phyloP scores from a whole-genome alignment of 805 yeast species.

The Metschnikowia koreensis region DNA sequence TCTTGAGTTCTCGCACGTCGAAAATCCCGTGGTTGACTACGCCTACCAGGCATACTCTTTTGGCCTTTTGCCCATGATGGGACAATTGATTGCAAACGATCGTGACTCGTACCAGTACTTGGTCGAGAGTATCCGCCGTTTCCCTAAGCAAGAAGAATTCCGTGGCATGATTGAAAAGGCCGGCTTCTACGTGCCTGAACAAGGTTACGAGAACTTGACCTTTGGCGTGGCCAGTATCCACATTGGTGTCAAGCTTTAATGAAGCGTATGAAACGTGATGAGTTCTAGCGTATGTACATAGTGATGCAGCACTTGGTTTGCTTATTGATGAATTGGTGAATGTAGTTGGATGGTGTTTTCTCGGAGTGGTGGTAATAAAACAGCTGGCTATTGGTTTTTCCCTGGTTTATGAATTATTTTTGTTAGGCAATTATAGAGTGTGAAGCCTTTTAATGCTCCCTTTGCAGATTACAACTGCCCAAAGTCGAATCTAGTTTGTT shows the following conservation, averaged over 20 bases:
- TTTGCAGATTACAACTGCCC: no score
- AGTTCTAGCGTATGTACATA: conserved; percentile 15
- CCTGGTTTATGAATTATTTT: no score
- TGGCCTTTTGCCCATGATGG: conserved; percentile 86
- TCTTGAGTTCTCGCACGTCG: conserved; percentile 90
- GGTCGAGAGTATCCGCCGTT: conserved; percentile 88
- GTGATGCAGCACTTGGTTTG: not conserved
- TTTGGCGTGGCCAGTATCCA: conserved; percentile 96
- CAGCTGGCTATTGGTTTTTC: no score
- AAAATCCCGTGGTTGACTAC: conserved; percentile 69
- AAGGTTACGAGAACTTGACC: conserved; percentile 90
- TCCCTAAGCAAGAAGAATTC: conserved; percentile 90
- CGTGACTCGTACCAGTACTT: conserved; percentile 94
- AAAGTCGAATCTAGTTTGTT: no score
- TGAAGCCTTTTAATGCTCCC: no score
- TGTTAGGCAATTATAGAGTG: no score
- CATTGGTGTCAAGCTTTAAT: conserved; percentile 81
- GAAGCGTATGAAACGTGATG: no score
- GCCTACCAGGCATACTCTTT: conserved; percentile 87
- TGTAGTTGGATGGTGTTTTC: no score
- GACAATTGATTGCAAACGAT: conserved; percentile 92
- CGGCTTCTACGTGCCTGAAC: conserved; percentile 82
- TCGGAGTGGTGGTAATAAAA: not conserved
- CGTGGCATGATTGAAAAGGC: conserved; percentile 91
- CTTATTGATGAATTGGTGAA: not conserved